Percentiles rank a stretch among this genome's conserved stretches.
Evolutionary conservation across 371 early-diverging fungal species (phyloP).

Genomic region (Saksenaea oblongispora): DNA sequence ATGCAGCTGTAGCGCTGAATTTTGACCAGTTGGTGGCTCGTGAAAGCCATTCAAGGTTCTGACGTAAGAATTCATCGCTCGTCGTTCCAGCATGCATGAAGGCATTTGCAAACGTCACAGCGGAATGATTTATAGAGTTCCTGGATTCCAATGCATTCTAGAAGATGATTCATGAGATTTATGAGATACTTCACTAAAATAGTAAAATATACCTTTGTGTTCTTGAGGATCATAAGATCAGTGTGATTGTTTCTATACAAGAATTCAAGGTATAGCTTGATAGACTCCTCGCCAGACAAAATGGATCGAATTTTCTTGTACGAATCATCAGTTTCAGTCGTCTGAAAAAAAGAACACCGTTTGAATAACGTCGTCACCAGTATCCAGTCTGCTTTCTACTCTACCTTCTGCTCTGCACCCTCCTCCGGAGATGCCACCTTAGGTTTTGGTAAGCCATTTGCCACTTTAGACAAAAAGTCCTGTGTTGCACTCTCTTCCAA

Average conservation of each 20-base stretch:
- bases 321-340: background rate
- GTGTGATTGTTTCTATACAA: constrained; percentile 93
- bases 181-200: background rate
- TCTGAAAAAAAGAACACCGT: background rate
- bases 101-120: constrained; percentile 97
- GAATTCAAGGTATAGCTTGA: constrained; percentile 91
- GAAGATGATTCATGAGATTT: background rate
- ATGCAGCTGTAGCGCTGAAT: constrained; percentile 97
- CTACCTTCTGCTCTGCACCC: constrained; percentile 50
- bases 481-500: constrained; percentile 94
- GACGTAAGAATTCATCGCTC: constrained; percentile 96
- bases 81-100: constrained; percentile 99
- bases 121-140: constrained; percentile 91
- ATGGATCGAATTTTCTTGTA: constrained; percentile 70
- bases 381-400: background rate
- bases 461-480: constrained; percentile 83
- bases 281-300: constrained; percentile 85
- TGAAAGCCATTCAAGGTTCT: constrained; percentile 97
- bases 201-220: constrained; percentile 68
- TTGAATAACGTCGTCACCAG: background rate
- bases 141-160: constrained; percentile 87
- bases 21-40: constrained; percentile 99
- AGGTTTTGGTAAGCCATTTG: constrained; percentile 54
- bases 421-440: constrained; percentile 27
- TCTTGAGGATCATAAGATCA: constrained; percentile 91